Base-by-base conservation (phyloP, 2,329 filamentous ascomycete genomes). In the Fusarium mundagurra region DNA sequence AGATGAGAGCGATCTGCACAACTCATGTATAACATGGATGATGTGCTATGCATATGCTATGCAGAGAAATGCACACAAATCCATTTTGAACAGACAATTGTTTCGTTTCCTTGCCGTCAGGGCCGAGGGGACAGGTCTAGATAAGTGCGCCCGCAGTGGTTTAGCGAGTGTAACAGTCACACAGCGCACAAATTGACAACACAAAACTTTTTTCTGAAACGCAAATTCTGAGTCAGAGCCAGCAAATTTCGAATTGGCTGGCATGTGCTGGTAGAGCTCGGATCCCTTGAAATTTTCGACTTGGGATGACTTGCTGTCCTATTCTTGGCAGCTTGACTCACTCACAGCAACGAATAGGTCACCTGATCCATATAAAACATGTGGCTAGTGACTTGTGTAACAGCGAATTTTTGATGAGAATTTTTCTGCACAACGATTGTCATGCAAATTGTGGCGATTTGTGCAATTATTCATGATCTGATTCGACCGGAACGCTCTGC, bases 361-460 rank as follows among this genome's bases (percentile, higher is more conserved):
- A 59, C 39, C 65, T 68, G 64, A 62, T 62, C 54, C 66, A 68
- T 62, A 24, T 53, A 53, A 29, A 48, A 55, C 47, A 61, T 55
- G 64, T 67, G 61, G 59, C 63, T 64, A 44, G 38, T 44, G 47
- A 43, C 14, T 55, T 68, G 59, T 45, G 48, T 45, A 57, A 70
- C 60, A 53, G 45, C 66, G 27, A 59, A 50, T 33, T 66, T 45
- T 9, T 34, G 34, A 29, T 51, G 18, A 60, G 43, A 51, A n/a
- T 54, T 54, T 69, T 58, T 44, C 39, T 59, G 50, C 60, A 62
- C 51, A 29, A 45, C 29, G n/a, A n/a, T 24, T 64, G 63, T 54
- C 67, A 50, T 66, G 45, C 66, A 33, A 66, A 70, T 44, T 66
- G 67, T 64, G 67, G 67, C 67, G 57, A 71, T 50, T 53, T 27